Evolutionary conservation across 164 flowering plant genomes (phyloP), one percentile per base, ranked within the genome.

Genomic region (Kalanchoe fedtschenkoi): DNA sequence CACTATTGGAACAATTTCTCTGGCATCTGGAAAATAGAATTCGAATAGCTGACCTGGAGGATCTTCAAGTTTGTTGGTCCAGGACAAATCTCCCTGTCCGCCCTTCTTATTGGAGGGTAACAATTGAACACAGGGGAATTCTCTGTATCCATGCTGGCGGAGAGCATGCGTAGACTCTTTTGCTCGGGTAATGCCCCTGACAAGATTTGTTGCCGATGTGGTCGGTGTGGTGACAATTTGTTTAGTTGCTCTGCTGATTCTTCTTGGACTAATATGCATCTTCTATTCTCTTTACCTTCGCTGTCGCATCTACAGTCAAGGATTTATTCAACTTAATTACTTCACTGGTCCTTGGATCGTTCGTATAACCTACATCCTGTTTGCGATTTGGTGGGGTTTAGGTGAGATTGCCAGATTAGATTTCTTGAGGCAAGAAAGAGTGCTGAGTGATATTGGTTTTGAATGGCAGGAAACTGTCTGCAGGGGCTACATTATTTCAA

Each of bases 161-260:
- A 22, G 54, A 47, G 54, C 54, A 47, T 47, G 54, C 29, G 54
- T 22, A 47, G 54, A 22, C 24, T 47, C 54, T 47, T 3, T 22
- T 22, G 14, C 54, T 47, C 22, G 54, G 54, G 54, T 47, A 47
- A 47, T 47, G 54, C 54, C 54, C 54, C 54, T 47, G 54, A 47
- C 54, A 47, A 8, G 10, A 47, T 47, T 47, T 47, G 54, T 47
- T 47, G 54, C 29, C 54, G 54, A 47, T 47, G 28, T 47, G 54
- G 54, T 30, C 35, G 61, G 61, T 15, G 61, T 58, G 61, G 61
- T 21, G 61, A 58, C 61, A 34, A 58, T 58, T 58, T 33, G 61
- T 58, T 30, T 58, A 17, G 39, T 58, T 58, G 35, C 61, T 34
- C 35, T 58, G 14, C 61, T 58, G 61, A 34, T 58, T 34, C 39